These are phyloP conservation scores for Daldinia childiae DNA, from an alignment of 495 filamentous ascomycete genomes.

Conservation along the genomic window DNA sequence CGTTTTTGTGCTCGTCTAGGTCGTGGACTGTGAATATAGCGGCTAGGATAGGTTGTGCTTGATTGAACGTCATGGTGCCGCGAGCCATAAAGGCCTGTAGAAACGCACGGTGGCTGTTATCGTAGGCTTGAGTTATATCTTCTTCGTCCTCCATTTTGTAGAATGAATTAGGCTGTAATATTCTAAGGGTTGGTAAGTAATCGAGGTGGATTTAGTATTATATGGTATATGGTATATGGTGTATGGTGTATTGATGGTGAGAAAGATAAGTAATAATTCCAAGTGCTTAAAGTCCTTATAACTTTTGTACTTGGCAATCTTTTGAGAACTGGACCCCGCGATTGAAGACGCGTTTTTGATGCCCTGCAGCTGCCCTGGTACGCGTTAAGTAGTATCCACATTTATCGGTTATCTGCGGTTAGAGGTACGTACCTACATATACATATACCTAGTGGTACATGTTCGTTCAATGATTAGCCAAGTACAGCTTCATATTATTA, in stretches of 20 bases:
- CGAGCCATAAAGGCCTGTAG: conserved; percentile 88
- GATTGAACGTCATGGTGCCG: conserved; percentile 75
- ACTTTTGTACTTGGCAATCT: background rate
- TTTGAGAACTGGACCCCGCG: conserved; percentile 20
- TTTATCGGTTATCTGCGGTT: conserved; percentile 3
- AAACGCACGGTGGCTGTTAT: conserved; percentile 87
- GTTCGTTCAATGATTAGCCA: too few species aligned
- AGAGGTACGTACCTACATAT: too few species aligned
- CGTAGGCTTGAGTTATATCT: conserved; percentile 40
- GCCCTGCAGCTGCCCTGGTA: background rate
- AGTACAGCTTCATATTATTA: too few species aligned
- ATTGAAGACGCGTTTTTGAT: conserved; percentile 35
- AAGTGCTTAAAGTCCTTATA: background rate
- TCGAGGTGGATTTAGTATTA: background rate
- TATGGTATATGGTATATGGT: too few species aligned
- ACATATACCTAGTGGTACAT: too few species aligned
- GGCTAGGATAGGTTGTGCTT: conserved; percentile 77
- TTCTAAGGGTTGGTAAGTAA: background rate
- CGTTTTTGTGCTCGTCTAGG: conserved; percentile 44
- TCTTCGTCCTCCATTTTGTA: conserved; percentile 38
- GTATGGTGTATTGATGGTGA: background rate
- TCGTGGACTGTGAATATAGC: conserved; percentile 69
- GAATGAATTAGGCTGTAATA: background rate
- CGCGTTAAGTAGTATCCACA: conserved; percentile 36
- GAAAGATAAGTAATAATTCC: background rate